Conservation (phyloP, 768 basidiomycete genomes). For the Amanita jacksonii region DNA sequence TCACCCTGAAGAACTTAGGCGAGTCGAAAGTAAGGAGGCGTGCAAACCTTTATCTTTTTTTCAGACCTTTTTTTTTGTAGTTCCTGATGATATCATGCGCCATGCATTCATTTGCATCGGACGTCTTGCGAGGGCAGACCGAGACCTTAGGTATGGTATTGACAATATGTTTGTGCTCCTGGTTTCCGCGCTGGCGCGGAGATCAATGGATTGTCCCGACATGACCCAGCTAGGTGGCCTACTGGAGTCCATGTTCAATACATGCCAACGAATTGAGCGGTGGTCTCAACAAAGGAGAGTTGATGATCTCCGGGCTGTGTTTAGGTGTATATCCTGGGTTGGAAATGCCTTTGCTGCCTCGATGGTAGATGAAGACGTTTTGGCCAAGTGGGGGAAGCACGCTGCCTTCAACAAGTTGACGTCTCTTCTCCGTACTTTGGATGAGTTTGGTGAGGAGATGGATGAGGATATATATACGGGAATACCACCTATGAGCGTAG, state of each 20-base stretch:
- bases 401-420: neutral
- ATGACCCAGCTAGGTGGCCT: neutral
- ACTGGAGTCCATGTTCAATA: neutral
- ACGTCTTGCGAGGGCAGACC: slow-evolving; percentile 1
- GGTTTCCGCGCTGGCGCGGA: neutral
- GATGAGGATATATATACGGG: neutral
- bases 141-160: slow-evolving; percentile 1
- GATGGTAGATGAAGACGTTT: neutral
- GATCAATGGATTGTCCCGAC: neutral
- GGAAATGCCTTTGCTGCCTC: neutral
- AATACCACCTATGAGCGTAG: neutral
- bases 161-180: neutral
- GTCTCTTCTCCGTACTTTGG: neutral
- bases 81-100: neutral
- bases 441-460: neutral
- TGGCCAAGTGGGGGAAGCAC: neutral
- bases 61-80: neutral
- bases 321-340: neutral
- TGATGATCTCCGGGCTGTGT: neutral
- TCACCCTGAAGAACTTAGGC: neutral
- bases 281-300: neutral
- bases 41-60: neutral
- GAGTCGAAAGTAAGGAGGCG: neutral
- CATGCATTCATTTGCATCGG: neutral
- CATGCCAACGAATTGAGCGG: slow-evolving; percentile 2